These are phyloP conservation scores for Besnoitia besnoiti DNA, from an alignment of 169 alveolate species.

Conservation along the genomic window DNA sequence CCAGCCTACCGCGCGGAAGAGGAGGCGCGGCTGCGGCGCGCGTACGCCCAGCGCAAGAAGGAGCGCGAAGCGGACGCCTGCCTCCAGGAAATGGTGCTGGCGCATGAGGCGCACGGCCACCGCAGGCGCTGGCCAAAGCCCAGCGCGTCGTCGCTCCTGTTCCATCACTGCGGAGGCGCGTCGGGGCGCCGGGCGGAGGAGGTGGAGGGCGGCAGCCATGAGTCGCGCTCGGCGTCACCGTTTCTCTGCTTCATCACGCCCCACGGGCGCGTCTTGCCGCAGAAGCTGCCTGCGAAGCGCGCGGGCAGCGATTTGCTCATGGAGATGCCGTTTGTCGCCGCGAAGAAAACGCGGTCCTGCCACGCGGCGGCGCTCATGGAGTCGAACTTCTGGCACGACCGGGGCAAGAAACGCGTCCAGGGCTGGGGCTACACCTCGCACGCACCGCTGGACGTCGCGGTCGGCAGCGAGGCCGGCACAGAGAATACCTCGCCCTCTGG, in stretches of 20 bases:
- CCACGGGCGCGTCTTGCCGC: neutral
- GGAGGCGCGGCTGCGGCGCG: neutral
- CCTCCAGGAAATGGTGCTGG: neutral
- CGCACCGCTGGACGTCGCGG: neutral
- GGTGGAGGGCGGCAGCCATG: neutral
- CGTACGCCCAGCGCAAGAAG: neutral
- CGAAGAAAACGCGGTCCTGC: neutral
- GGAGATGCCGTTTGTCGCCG: slow-evolving; percentile 36
- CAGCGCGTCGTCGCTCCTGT: neutral
- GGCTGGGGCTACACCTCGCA: slow-evolving; percentile 36
- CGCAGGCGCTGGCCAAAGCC: neutral
- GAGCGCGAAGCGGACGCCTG: neutral
- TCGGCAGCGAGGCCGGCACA: neutral
- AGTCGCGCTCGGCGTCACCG: neutral
- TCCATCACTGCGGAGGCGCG: neutral
- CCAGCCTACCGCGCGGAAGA: neutral
- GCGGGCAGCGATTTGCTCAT: slow-evolving; percentile 3
- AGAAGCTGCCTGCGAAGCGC: slow-evolving; percentile 19
- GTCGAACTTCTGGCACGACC: slow-evolving; percentile 2
- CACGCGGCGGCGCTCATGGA: neutral
- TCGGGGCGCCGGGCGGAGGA: neutral
- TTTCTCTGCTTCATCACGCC: neutral
- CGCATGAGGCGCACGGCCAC: neutral
- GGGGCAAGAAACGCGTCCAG: neutral
- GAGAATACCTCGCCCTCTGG: neutral